Base-by-base conservation (phyloP, 2,329 filamentous ascomycete genomes). In the Alternaria sp. region DNA sequence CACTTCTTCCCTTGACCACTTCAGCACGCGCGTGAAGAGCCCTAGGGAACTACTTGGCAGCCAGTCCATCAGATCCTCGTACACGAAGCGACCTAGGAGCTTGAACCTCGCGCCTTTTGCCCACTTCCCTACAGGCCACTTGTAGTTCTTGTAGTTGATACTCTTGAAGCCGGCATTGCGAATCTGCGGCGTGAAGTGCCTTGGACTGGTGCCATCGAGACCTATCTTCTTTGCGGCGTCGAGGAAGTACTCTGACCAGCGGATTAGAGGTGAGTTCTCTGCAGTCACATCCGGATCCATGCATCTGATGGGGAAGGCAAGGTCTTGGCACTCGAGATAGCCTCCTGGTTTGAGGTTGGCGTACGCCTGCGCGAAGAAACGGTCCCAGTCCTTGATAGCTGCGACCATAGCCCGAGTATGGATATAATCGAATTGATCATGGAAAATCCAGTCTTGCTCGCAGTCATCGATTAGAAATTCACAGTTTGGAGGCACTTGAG, bases 391-490 rank as follows among this genome's bases (percentile, higher is more conserved):
- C 11, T 82, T 81, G 49, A 91, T 82, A 14, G 84, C 83, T 28
- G 84, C 84, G 65, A 83, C 72, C 82, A 87, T 81, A 80, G 85
- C 71, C 68, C 85, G 72, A 72, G 84, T 73, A 83, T 86, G 82
- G 82, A 90, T 85, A 67, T 86, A 85, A 72, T 90, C 88, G 70
- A 87, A 89, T 14, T 75, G 75, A 28, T 83, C 75, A 8, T 81
- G 79, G 49, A 86, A 87, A 25, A 83, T 76, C 89, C 89, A 91
- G 9, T 86, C 82, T 50, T 86, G 82, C 26, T 77, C 74, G 21
- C 68, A 74, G 55, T 80, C 75, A 43, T 80, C 77, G 44, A 80
- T 75, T 7, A 79, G 60, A 33, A 80, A 80, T 21, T 72, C 72
- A 56, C 75, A 78, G 51, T 77, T 78, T 3, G 75, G 72, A 3